These are phyloP conservation scores for Podospora comata DNA, from an alignment of 495 filamentous ascomycete species.

Conservation along the genomic window DNA sequence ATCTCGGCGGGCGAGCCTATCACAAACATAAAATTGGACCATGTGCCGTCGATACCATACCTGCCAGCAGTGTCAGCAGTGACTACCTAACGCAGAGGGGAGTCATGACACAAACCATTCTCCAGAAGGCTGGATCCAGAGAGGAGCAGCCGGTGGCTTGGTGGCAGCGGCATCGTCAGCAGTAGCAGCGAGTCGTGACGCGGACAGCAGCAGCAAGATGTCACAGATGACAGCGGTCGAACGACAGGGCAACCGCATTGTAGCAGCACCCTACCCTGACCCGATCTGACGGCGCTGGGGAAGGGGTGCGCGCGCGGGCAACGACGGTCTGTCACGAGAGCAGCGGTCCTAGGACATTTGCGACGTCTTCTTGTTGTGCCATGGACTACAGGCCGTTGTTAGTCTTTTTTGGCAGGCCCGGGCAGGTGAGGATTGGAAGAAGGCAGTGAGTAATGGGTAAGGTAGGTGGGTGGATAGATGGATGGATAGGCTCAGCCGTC, in stretches of 20 bases:
- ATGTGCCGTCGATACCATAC: slow-evolving; percentile 52
- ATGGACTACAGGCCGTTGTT: slow-evolving; percentile 29
- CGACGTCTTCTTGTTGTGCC: slow-evolving; percentile 32
- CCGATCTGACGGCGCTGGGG: slow-evolving; percentile 19
- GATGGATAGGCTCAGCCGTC: neutral
- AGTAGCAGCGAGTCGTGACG: slow-evolving; percentile 32
- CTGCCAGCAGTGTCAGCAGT: slow-evolving; percentile 32
- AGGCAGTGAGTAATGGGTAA: neutral
- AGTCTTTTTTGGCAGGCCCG: neutral
- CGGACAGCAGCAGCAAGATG: slow-evolving; percentile 37
- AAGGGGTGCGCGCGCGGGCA: slow-evolving; percentile 14
- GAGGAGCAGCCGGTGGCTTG: slow-evolving; percentile 16
- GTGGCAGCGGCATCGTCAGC: slow-evolving; percentile 21
- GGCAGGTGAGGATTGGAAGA: neutral
- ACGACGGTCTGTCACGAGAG: slow-evolving; percentile 28
- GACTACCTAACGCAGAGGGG: neutral
- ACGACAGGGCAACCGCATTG: slow-evolving; percentile 34
- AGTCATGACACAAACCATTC: slow-evolving; percentile 38
- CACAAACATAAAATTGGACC: slow-evolving; percentile 52
- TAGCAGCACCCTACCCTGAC: slow-evolving; percentile 30
- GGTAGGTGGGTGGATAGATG: neutral
- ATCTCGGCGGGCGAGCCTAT: slow-evolving; percentile 57
- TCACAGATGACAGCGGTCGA: slow-evolving; percentile 39
- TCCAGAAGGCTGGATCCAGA: slow-evolving; percentile 44
- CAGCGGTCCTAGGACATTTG: slow-evolving; percentile 32